Evolutionary conservation across 331 rosid genomes (phyloP).

Genomic region (Quercus tomentella): DNA sequence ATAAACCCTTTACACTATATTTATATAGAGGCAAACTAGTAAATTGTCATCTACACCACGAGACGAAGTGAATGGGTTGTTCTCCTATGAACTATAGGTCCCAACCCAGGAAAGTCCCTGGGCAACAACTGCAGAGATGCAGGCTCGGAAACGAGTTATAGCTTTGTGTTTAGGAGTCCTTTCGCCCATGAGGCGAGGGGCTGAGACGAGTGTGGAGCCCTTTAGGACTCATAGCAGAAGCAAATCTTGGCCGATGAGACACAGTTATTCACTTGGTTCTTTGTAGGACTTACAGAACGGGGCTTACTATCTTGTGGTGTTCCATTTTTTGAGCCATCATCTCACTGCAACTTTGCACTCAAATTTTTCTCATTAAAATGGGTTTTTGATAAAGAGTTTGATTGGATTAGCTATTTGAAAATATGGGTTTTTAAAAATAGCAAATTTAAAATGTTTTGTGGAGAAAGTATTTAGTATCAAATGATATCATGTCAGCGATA

Average conservation of each 20-base stretch:
- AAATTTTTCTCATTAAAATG: too few species aligned
- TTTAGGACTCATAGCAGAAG: not conserved
- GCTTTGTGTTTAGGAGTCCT: not conserved
- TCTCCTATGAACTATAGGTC: accelerated
- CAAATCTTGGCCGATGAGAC: constrained; percentile 1
- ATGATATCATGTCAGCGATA: accelerated
- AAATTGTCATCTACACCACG: accelerated
- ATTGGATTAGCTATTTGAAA: too few species aligned
- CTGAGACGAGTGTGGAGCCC: constrained; percentile 28
- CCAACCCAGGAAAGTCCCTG: constrained; percentile 24
- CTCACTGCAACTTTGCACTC: too few species aligned
- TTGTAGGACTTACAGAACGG: constrained; percentile 16
- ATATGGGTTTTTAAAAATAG: too few species aligned
- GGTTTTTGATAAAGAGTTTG: too few species aligned
- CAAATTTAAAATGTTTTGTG: too few species aligned
- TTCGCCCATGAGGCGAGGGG: not conserved
- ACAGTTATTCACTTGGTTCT: constrained; percentile 29
- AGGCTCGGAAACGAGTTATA: not conserved
- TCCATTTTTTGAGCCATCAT: too few species aligned
- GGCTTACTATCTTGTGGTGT: constrained; percentile 13
- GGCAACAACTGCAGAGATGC: constrained; percentile 22
- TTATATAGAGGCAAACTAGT: too few species aligned
- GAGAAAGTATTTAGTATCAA: too few species aligned
- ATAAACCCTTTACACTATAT: too few species aligned
- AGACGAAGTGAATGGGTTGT: not conserved